Evolutionary conservation across 1,284 basidiomycete species (phyloP), one percentile per base, ranked within the genome.

Genomic region (Fomitopsis palustris): DNA sequence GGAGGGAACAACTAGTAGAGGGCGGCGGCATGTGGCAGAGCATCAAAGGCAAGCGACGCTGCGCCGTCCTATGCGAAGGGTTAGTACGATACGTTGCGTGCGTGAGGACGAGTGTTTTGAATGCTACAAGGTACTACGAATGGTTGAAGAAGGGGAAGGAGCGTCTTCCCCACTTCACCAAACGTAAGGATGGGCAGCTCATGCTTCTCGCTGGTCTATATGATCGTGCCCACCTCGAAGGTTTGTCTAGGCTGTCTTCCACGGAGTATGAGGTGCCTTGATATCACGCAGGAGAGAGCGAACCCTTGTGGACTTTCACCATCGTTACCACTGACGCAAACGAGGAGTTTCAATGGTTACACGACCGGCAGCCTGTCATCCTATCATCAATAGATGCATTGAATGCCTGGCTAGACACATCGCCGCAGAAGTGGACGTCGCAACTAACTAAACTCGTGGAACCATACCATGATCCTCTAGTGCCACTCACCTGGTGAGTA

Each of bases 341-440:
- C 67, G 81, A 81, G 57, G 80, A 86, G 10, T 78, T 93, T 57
- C 75, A 77, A 10, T 95, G 91, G 89, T 78, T 96, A 33, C 96
- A 98, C 72, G 92, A 96, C 68, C 86, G 96, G 17, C 95, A 96
- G 77, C 96, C 96, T 3, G 92, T 95, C 54, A 90, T 98, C 54
- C 81, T 98, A 2, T 79, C 84, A 2, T 78, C 79, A 0, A 69
- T 77, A 49, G 78, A 84, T 4, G 86, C 90, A 6, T 77, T 95
- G 39, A 69, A 78, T 12, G 70, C 73, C 23, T 98, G 96, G 96
- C 81, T 98, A 10, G 90, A 96, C 69, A 88, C 85, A 12, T 84
- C 81, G 9, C 80, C 81, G 1, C 79, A 81, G 54, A 74, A 69
- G 23, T 94, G 89, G 93, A 80, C 81, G 12, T 69, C 73, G 7